Evolutionary conservation across 2,329 filamentous ascomycete species (phyloP).

Genomic region (Nothophoma quercina): DNA sequence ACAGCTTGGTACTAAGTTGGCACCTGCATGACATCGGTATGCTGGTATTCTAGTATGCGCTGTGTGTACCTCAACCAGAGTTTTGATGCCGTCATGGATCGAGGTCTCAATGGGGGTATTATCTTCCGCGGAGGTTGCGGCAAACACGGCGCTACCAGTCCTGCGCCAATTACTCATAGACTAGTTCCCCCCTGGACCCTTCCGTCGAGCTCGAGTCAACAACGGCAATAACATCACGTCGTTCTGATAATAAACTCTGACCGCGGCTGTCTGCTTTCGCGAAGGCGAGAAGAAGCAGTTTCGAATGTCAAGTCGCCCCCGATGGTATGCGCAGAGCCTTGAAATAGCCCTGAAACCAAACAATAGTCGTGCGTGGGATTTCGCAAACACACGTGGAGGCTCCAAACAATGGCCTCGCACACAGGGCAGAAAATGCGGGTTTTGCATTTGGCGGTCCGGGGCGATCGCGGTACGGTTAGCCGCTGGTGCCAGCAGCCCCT

Average conservation of each 20-base stretch:
- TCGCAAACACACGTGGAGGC: background rate
- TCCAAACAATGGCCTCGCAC: constrained; percentile 16
- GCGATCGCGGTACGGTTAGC: constrained; percentile 18
- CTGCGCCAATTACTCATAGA: constrained; percentile 10
- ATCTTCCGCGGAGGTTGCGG: constrained; percentile 3
- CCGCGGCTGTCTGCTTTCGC: constrained; percentile 1
- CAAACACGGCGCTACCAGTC: background rate
- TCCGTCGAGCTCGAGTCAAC: background rate
- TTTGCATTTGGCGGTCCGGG: constrained; percentile 14
- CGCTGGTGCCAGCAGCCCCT: constrained; percentile 3
- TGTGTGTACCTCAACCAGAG: background rate
- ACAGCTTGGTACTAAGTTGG: background rate
- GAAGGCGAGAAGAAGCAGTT: constrained; percentile 7
- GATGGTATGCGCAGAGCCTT: background rate
- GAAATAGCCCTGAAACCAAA: constrained; percentile 22
- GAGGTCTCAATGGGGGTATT: background rate
- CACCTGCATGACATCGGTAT: constrained; percentile 4
- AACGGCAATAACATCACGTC: background rate
- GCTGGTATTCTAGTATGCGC: background rate
- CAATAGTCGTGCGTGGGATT: constrained; percentile 13
- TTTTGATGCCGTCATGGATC: constrained; percentile 13
- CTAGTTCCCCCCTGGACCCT: background rate
- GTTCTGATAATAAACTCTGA: background rate
- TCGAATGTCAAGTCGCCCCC: background rate
- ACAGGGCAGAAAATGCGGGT: background rate